A percentile compares a stretch with the other conserved stretches of the same genome.
These are phyloP conservation scores for Craspedostauros australis DNA, from an alignment of 108 stramenopile genomes.

Conservation along the genomic window DNA sequence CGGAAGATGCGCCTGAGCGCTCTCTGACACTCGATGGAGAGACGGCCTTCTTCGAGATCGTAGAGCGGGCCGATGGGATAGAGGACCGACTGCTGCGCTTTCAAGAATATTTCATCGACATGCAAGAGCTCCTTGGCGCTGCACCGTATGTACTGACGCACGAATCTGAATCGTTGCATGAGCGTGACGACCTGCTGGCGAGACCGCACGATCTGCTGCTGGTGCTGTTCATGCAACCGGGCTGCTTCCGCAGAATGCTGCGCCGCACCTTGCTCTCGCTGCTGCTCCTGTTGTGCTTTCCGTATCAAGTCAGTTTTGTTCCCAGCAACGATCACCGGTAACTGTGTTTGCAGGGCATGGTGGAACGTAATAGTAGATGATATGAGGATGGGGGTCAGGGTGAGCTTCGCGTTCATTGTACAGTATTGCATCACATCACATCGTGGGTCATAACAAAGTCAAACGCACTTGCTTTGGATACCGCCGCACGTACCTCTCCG, in stretches of 20 bases:
- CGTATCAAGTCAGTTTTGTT: constrained; percentile 73
- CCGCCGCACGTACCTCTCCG: constrained; percentile 48
- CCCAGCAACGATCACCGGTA: constrained; percentile 78
- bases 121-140: constrained; percentile 71
- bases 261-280: constrained; percentile 1
- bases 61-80: constrained; percentile 69
- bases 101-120: constrained; percentile 75
- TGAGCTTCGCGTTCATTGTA: no score
- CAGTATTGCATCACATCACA: no score
- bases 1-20: constrained; percentile 78
- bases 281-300: constrained; percentile 34
- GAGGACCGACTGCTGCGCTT: constrained; percentile 67
- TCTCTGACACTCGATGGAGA: constrained; percentile 46
- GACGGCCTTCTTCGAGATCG: constrained; percentile 53
- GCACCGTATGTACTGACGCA: constrained; percentile 80
- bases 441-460: no score
- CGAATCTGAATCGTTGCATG: constrained; percentile 73
- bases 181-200: constrained; percentile 73
- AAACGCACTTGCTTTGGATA: no score
- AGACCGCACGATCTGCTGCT: constrained; percentile 40
- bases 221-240: no score
- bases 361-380: no score
- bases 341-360: no score
- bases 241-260: constrained; percentile 7
- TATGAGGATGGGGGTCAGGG: no score